These are phyloP conservation scores for Stemphylium lycopersici DNA, from an alignment of 2,329 filamentous ascomycete genomes.

Conservation along the genomic window DNA sequence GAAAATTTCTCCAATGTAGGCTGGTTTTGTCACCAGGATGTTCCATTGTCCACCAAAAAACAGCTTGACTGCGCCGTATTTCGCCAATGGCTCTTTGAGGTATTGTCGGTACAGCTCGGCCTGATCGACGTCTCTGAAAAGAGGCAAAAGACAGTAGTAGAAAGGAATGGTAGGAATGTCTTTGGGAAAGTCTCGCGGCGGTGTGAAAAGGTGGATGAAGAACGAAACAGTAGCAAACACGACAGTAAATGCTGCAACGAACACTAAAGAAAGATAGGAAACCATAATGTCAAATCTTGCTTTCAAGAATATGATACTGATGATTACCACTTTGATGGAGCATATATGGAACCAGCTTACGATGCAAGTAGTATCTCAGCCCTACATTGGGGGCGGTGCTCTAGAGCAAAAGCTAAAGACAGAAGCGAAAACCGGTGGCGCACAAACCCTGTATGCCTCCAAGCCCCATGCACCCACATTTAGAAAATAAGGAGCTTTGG, in stretches of 20 bases:
- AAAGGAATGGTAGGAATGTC: conserved; percentile 55
- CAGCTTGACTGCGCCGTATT: conserved; percentile 56
- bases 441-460: conserved; percentile 6
- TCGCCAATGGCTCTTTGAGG: conserved; percentile 47
- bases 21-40: conserved; percentile 54
- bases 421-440: conserved; percentile 15
- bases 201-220: conserved; percentile 34
- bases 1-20: conserved; percentile 51
- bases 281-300: conserved; percentile 22
- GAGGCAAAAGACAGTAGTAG: conserved; percentile 52
- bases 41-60: conserved; percentile 60
- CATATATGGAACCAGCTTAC: conserved; percentile 24
- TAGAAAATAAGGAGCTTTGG: conserved; percentile 29
- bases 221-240: conserved; percentile 28
- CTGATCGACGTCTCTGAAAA: conserved; percentile 54
- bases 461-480: conserved; percentile 19
- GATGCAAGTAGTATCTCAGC: conserved; percentile 12
- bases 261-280: conserved; percentile 31
- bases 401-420: conserved; percentile 13
- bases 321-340: conserved; percentile 6
- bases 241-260: conserved; percentile 24
- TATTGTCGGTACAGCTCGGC: conserved; percentile 50
- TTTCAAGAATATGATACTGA: not conserved
- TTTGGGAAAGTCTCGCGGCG: conserved; percentile 35
- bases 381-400: conserved; percentile 18